These are phyloP conservation scores for Hyparrhenia diplandra DNA, from an alignment of 176 grass and related monocot genomes.

Conservation along the genomic window DNA sequence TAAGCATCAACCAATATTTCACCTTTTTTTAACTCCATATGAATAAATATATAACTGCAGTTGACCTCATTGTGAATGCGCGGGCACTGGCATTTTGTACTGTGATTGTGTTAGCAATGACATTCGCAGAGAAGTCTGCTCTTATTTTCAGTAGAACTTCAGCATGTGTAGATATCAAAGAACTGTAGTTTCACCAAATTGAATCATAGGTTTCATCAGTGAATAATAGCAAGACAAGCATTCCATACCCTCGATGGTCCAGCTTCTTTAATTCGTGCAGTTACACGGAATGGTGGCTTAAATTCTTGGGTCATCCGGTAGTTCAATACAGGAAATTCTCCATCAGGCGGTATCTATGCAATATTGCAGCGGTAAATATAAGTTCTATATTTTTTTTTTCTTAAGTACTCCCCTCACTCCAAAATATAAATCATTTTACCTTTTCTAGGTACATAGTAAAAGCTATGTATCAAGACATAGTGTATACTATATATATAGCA, in stretches of 20 bases:
- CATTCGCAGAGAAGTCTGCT: constrained; percentile 83
- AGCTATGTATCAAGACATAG: too few relatives aligned
- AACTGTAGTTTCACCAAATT: constrained; percentile 11
- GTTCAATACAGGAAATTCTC: too few relatives aligned
- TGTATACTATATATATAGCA: too few relatives aligned
- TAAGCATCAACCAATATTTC: neutral
- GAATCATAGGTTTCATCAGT: neutral
- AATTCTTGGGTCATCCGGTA: constrained; percentile 92
- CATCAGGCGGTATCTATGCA: too few relatives aligned
- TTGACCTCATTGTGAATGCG: constrained; percentile 72
- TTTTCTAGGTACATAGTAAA: too few relatives aligned
- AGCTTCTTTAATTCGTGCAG: constrained; percentile 89
- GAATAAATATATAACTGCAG: constrained; percentile 6
- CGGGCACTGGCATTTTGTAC: constrained; percentile 97
- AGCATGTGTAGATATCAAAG: constrained; percentile 47
- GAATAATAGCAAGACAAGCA: constrained; percentile 26
- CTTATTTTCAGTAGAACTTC: constrained; percentile 93
- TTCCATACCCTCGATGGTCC: constrained; percentile 59
- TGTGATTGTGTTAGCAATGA: constrained; percentile 82
- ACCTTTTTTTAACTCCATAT: constrained; percentile 1
- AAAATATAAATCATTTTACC: too few relatives aligned
- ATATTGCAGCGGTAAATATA: too few relatives aligned
- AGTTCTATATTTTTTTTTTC: too few relatives aligned
- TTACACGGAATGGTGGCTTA: constrained; percentile 84
- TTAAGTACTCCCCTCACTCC: too few relatives aligned